Conservation (phyloP, 805 yeast genomes). For the Kregervanrija delftensis region DNA sequence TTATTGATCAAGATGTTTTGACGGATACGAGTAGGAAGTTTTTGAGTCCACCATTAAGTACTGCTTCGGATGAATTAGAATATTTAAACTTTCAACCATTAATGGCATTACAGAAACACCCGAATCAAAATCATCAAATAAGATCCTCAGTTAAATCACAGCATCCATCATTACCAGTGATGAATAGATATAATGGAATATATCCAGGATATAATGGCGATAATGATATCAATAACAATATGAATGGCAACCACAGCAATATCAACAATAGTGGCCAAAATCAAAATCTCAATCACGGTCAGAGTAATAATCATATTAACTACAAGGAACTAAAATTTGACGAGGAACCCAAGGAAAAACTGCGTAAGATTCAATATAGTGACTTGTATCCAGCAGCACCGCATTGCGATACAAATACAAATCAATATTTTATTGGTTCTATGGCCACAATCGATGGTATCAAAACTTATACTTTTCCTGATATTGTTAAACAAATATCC, state of each 20-base stretch:
- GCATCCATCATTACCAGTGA: not conserved
- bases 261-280: not conserved
- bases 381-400: conserved; percentile 25
- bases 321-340: too few species aligned
- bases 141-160: not conserved
- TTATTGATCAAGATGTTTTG: conserved; percentile 43
- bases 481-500: conserved; percentile 42
- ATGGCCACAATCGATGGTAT: conserved; percentile 27
- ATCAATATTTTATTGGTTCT: conserved; percentile 63
- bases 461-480: conserved; percentile 50
- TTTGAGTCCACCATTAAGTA: conserved; percentile 31
- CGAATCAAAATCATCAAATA: not conserved
- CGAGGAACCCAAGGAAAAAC: too few species aligned
- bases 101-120: conserved; percentile 10
- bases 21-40: conserved; percentile 10
- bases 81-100: conserved; percentile 20
- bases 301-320: too few species aligned
- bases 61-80: conserved; percentile 24
- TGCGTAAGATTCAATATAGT: not conserved
- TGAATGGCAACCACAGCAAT: not conserved
- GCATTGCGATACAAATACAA: conserved; percentile 49
- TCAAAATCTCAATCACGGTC: not conserved
- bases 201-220: too few species aligned
- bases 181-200: too few species aligned
- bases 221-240: too few species aligned